Evolutionary conservation across 352 stramenopile species (phyloP).

Genomic region (Nothophytophthora sp.): DNA sequence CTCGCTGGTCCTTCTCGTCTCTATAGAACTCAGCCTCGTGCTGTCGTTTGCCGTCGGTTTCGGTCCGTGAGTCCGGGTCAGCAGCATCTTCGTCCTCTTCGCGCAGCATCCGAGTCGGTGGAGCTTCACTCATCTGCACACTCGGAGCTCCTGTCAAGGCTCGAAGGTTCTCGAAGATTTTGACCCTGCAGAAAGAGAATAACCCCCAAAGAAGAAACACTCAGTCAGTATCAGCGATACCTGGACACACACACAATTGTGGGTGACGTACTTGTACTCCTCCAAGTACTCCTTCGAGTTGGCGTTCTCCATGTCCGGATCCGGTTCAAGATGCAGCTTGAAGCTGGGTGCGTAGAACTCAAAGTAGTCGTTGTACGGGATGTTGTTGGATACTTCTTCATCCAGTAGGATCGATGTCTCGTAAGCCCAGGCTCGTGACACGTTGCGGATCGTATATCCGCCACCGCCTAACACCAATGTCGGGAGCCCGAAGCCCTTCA

Average conservation of each 20-base stretch:
- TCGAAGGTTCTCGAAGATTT: constrained; percentile 84
- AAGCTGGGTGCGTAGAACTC: constrained; percentile 81
- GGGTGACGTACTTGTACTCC: constrained; percentile 68
- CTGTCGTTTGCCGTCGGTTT: constrained; percentile 67
- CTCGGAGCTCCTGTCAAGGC: constrained; percentile 70
- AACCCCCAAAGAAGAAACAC: no score
- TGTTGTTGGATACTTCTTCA: constrained; percentile 72
- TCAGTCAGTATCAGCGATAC: background rate
- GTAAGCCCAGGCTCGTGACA: constrained; percentile 95
- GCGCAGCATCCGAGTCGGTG: constrained; percentile 56
- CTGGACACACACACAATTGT: background rate
- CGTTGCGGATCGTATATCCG: constrained; percentile 86
- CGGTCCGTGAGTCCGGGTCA: constrained; percentile 58
- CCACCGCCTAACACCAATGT: constrained; percentile 83
- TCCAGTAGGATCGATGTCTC: constrained; percentile 95
- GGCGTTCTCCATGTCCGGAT: constrained; percentile 72
- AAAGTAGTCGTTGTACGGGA: constrained; percentile 85
- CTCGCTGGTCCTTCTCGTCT: constrained; percentile 54
- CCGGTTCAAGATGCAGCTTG: constrained; percentile 79
- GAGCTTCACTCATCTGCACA: constrained; percentile 74
- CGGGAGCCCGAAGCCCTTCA: constrained; percentile 84
- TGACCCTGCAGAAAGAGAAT: constrained; percentile 48
- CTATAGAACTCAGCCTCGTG: constrained; percentile 80
- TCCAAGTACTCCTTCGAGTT: constrained; percentile 83
- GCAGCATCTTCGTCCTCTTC: constrained; percentile 77